A percentile compares a stretch with the other conserved stretches of the same genome.
These are phyloP conservation scores for Candida wancherniae DNA, from an alignment of 805 yeast genomes.

Conservation along the genomic window DNA sequence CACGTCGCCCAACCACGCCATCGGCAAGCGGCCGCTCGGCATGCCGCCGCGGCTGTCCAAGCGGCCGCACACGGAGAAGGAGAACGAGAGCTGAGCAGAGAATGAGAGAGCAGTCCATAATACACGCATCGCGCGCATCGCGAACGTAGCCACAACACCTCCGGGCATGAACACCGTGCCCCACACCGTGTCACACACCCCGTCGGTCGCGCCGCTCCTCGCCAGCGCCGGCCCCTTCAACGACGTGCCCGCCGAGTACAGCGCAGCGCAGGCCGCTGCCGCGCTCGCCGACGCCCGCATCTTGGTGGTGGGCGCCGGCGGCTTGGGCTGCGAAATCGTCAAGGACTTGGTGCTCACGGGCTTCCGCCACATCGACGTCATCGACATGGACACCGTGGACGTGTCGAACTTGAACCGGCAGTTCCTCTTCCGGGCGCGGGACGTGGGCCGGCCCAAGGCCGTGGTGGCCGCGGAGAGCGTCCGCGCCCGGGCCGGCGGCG, in stretches of 20 bases:
- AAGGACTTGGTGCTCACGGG: slow-evolving; percentile 71
- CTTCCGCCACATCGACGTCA: slow-evolving; percentile 57
- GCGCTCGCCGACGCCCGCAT: slow-evolving; percentile 23
- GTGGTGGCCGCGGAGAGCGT: slow-evolving; percentile 59
- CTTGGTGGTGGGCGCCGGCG: slow-evolving; percentile 72
- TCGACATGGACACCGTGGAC: slow-evolving; percentile 82
- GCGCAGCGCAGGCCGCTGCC: slow-evolving; percentile 16
- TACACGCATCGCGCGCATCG: too few species aligned
- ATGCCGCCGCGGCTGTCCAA: slow-evolving; percentile 30
- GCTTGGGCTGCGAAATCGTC: slow-evolving; percentile 75
- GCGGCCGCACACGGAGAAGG: slow-evolving; percentile 17
- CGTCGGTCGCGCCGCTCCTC: slow-evolving; percentile 21
- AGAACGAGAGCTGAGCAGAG: slow-evolving; percentile 1
- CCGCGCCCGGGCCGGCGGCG: slow-evolving; percentile 35
- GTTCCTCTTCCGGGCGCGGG: slow-evolving; percentile 56
- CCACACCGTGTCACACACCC: too few species aligned
- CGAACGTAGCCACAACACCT: too few species aligned
- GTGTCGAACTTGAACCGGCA: slow-evolving; percentile 73
- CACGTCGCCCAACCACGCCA: slow-evolving; percentile 3
- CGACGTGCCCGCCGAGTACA: slow-evolving; percentile 34
- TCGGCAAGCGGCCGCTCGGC: slow-evolving; percentile 28
- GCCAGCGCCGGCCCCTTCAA: slow-evolving; percentile 34
- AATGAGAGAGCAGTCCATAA: too few species aligned
- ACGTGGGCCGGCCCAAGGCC: slow-evolving; percentile 66
- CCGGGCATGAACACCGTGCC: too few species aligned